These are phyloP conservation scores for Penicillium frequentans DNA, from an alignment of 2,329 filamentous ascomycete species.

Conservation along the genomic window DNA sequence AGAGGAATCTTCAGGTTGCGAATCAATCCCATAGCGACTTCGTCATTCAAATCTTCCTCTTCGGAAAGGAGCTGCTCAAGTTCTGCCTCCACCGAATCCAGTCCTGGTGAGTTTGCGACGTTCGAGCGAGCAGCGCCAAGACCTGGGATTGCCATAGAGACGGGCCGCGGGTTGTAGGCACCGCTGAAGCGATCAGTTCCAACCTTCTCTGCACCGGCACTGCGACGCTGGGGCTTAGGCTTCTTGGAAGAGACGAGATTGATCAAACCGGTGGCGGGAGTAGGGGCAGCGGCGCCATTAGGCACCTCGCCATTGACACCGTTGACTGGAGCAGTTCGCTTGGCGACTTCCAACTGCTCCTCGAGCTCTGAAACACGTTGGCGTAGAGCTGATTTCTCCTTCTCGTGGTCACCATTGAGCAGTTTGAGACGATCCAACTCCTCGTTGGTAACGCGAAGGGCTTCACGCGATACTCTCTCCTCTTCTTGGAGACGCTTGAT, in stretches of 20 bases:
- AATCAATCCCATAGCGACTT: conserved; percentile 94
- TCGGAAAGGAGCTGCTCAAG: conserved; percentile 91
- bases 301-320: conserved; percentile 58
- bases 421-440: conserved; percentile 80
- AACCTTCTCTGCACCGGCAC: conserved; percentile 81
- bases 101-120: conserved; percentile 73
- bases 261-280: conserved; percentile 75
- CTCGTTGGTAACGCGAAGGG: conserved; percentile 72
- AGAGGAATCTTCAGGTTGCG: conserved; percentile 94
- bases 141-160: conserved; percentile 82
- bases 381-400: conserved; percentile 79
- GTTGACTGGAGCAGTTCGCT: conserved; percentile 72
- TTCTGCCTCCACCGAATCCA: conserved; percentile 92
- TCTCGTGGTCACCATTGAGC: conserved; percentile 73
- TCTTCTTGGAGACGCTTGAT: conserved; percentile 95
- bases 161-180: conserved; percentile 89
- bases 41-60: conserved; percentile 93
- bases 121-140: conserved; percentile 62
- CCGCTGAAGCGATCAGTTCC: conserved; percentile 87
- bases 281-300: conserved; percentile 61
- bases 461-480: conserved; percentile 81
- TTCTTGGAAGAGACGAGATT: conserved; percentile 97
- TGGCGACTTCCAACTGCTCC: conserved; percentile 87
- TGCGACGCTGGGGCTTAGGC: conserved; percentile 77
- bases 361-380: conserved; percentile 88